phyloP scores from a whole-genome alignment of 768 basidiomycete genomes.

The Boletus rubescentipes region DNA sequence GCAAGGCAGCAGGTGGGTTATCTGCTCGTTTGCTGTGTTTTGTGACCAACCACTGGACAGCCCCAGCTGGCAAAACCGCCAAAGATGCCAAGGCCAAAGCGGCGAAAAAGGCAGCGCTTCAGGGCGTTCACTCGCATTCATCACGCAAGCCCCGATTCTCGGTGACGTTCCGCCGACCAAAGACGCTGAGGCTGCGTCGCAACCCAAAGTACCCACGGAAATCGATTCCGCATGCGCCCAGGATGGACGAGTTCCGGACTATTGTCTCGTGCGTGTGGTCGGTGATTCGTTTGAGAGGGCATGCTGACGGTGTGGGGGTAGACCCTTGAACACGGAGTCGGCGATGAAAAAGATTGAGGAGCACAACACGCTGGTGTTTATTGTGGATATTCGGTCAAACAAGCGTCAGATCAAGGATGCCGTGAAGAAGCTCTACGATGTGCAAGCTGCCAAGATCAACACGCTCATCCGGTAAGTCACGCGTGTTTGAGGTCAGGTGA shows the following conservation, averaged over 20 bases:
- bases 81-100: slow-evolving; percentile 78
- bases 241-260: slow-evolving; percentile 97
- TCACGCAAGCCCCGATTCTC: slow-evolving; percentile 80
- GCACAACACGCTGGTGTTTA: slow-evolving; percentile 98
- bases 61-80: slow-evolving; percentile 30
- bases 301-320: slow-evolving; percentile 24
- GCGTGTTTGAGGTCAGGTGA: not conserved
- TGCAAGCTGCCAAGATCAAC: slow-evolving; percentile 94
- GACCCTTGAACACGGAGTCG: slow-evolving; percentile 90
- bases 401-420: slow-evolving; percentile 99
- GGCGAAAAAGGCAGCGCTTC: slow-evolving; percentile 95
- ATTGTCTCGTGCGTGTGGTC: slow-evolving; percentile 74
- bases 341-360: slow-evolving; percentile 99
- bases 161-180: slow-evolving; percentile 94
- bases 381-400: slow-evolving; percentile 93
- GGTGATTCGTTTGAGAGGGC: not conserved
- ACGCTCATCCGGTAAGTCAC: slow-evolving; percentile 87
- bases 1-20: slow-evolving; percentile 49
- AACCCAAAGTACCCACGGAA: slow-evolving; percentile 95
- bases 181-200: slow-evolving; percentile 83
- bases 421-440: slow-evolving; percentile 98
- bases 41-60: not conserved
- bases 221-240: slow-evolving; percentile 84
- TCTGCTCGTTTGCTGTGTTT: slow-evolving; percentile 27
- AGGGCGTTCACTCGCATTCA: slow-evolving; percentile 75